These are phyloP conservation scores for Radiomyces spectabilis DNA, from an alignment of 192 early-diverging fungal species.

Conservation along the genomic window DNA sequence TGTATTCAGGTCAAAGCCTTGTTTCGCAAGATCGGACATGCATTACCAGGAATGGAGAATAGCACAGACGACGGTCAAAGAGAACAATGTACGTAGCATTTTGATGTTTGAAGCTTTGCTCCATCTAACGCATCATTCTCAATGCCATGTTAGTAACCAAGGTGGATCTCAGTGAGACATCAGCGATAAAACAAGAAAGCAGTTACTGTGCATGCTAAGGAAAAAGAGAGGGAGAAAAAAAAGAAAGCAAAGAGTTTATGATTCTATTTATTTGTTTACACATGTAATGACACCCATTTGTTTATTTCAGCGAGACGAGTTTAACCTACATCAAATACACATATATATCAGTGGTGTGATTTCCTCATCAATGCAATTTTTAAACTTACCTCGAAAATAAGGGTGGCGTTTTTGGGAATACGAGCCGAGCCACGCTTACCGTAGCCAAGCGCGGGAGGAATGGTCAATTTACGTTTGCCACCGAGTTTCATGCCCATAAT, in stretches of 20 bases:
- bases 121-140: not conserved
- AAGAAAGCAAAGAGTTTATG: too few species aligned
- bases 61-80: conserved; percentile 36
- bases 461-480: conserved; percentile 77
- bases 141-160: conserved; percentile 32
- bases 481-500: conserved; percentile 81
- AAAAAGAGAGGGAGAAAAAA: not conserved
- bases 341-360: not conserved
- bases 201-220: conserved; percentile 23
- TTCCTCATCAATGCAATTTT: not conserved
- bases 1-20: conserved; percentile 68
- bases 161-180: conserved; percentile 16
- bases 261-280: too few species aligned
- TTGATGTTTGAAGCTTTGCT: not conserved
- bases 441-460: conserved; percentile 66
- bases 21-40: conserved; percentile 95
- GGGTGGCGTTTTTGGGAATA: conserved; percentile 73
- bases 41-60: conserved; percentile 76
- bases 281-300: too few species aligned
- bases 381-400: conserved; percentile 69
- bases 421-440: conserved; percentile 60
- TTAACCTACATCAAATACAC: not conserved
- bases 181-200: conserved; percentile 13
- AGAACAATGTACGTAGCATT: conserved; percentile 14
- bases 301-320: not conserved